Conservation (phyloP, 2,329 filamentous ascomycete species). For the Plenodomus biglobosus region DNA sequence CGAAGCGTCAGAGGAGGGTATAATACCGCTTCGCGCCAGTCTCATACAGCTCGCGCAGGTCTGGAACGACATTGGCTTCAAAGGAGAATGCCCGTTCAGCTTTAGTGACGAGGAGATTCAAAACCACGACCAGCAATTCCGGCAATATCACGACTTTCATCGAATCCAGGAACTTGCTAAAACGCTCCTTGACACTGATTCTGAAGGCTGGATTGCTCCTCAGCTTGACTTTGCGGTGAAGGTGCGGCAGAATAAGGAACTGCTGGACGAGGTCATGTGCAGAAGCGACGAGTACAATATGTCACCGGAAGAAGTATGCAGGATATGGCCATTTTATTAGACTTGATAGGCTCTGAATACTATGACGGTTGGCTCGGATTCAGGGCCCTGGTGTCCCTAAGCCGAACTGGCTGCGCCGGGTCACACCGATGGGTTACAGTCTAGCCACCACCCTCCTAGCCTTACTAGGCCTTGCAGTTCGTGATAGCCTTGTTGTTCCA, state of each 20-base stretch:
- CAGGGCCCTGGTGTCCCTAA: too few relatives aligned
- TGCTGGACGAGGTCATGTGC: slow-evolving; percentile 20
- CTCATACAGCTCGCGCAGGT: slow-evolving; percentile 35
- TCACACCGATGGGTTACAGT: too few relatives aligned
- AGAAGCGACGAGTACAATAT: slow-evolving; percentile 16
- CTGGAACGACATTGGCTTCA: slow-evolving; percentile 31
- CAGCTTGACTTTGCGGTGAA: slow-evolving; percentile 26
- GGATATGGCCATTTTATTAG: slow-evolving; percentile 21
- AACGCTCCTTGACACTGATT: slow-evolving; percentile 37
- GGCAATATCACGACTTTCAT: slow-evolving; percentile 35
- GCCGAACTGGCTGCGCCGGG: too few relatives aligned
- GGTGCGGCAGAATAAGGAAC: slow-evolving; percentile 26
- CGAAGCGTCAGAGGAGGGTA: slow-evolving; percentile 32
- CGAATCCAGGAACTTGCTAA: slow-evolving; percentile 29
- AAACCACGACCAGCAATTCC: slow-evolving; percentile 31
- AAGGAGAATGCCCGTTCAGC: slow-evolving; percentile 28
- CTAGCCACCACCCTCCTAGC: too few relatives aligned
- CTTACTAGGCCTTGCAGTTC: too few relatives aligned
- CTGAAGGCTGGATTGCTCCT: slow-evolving; percentile 42
- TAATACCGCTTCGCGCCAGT: slow-evolving; percentile 38
- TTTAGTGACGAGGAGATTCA: slow-evolving; percentile 33
- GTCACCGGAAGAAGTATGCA: slow-evolving; percentile 14
- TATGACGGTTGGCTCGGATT: too few relatives aligned
- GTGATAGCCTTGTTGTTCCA: too few relatives aligned
- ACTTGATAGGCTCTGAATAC: neutral